Base-by-base conservation (phyloP, 2,329 filamentous ascomycete genomes). In the Claviceps africana region DNA sequence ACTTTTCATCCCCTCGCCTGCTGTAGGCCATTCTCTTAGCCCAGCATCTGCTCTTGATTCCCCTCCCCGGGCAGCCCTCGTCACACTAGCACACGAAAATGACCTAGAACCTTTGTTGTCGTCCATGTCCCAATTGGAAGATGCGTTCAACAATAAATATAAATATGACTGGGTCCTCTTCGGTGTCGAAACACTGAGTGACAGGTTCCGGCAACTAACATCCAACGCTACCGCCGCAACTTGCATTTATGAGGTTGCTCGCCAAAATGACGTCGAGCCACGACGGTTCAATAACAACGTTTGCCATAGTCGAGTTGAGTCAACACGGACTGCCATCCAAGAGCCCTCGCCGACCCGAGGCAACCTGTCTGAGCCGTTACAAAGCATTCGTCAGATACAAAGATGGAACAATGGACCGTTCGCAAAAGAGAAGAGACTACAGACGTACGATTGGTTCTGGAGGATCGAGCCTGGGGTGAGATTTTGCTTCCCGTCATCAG, bases 151-250 rank as follows among this genome's bases (percentile, higher is more conserved):
- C 63, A 70, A 72, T 62, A 88, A 87, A 57, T 85, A 88, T 72
- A 85, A 85, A 61, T 94, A 94, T 62, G 85, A 88, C 45, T 94
- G 88, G 85, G 83, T 86, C 43, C 91, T 94, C 70, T 88, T 93
- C 75, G 93, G 90, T 67, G 82, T 88, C 60, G 78, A 83, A 50
- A 81, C 83, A 4, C 89, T 94, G 63, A 83, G 82, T 4, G 79
- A 86, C 9, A 80, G 85, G 54, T 94, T 94, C 72, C 90, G 86
- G 64, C 70, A 71, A 37, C 71, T 72, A 53, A 88, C 85, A 0
- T 73, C 76, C 49, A 83, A 81, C 47, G 77, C 79, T 39, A 91
- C 87, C 2, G 80, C 80, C 52, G 85, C 86, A 2, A 77, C 82
- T 58, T 83, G 83, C 60, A 74, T 77, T 58, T 93, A 86, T 63